A percentile compares a stretch with the other conserved stretches of the same genome.
Conservation (phyloP, 805 yeast species). For the Kodamaea neixiangensis region DNA sequence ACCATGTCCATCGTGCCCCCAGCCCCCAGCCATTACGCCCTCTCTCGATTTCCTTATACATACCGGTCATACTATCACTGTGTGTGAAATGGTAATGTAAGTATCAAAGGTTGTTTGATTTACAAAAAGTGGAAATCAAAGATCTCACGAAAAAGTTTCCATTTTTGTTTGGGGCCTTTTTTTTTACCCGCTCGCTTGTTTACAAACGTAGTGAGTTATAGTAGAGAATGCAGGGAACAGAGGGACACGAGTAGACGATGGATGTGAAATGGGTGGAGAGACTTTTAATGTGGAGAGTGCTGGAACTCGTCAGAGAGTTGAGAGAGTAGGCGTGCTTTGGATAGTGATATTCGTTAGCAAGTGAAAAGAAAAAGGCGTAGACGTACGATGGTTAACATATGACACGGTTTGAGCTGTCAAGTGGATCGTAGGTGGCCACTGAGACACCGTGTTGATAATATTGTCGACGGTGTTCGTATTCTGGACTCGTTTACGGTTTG, state of each 20-base stretch:
- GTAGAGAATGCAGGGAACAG: not conserved
- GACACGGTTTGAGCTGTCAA: too few relatives aligned
- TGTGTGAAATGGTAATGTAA: slow-evolving; percentile 4
- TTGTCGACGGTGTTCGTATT: not conserved
- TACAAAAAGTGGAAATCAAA: slow-evolving; percentile 6
- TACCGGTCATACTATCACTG: slow-evolving; percentile 3
- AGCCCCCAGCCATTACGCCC: too few relatives aligned
- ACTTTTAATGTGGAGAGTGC: not conserved
- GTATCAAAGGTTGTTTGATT: slow-evolving; percentile 4
- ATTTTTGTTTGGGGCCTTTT: slow-evolving; percentile 1
- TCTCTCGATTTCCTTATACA: too few relatives aligned
- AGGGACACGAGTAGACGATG: not conserved
- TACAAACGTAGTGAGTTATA: slow-evolving; percentile 1
- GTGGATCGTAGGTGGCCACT: not conserved
- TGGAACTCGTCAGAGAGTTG: too few relatives aligned
- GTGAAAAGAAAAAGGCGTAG: too few relatives aligned
- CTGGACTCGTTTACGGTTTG: not conserved
- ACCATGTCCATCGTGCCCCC: too few relatives aligned
- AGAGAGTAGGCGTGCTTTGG: too few relatives aligned
- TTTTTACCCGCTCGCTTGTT: slow-evolving; percentile 6
- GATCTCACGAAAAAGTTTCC: slow-evolving; percentile 7
- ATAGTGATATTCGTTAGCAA: too few relatives aligned
- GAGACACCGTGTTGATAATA: not conserved
- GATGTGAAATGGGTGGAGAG: not conserved
- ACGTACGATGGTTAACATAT: too few relatives aligned